Evolutionary conservation across 768 basidiomycete genomes (phyloP).

Genomic region (Pholiota conissans): DNA sequence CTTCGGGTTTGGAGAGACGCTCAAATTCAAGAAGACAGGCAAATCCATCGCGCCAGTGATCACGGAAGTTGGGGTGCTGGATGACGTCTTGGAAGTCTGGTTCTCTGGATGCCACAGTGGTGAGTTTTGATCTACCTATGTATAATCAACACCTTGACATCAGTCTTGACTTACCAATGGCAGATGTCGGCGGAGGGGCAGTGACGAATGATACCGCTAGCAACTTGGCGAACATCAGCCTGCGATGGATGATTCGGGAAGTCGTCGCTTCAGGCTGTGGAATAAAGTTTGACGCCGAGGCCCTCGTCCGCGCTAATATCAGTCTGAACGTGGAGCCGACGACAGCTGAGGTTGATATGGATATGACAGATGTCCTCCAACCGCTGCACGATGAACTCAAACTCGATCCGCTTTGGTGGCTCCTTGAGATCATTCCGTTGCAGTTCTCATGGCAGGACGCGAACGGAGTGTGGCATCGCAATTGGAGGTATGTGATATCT

Average conservation of each 20-base stretch:
- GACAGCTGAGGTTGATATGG: slow-evolving; percentile 20
- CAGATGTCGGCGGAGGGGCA: slow-evolving; percentile 73
- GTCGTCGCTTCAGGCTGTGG: slow-evolving; percentile 57
- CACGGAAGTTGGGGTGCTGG: slow-evolving; percentile 11
- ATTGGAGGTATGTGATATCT: slow-evolving; percentile 49
- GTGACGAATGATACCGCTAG: slow-evolving; percentile 41
- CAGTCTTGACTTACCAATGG: slow-evolving; percentile 2
- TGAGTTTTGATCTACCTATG: slow-evolving; percentile 30
- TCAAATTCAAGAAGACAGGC: slow-evolving; percentile 9
- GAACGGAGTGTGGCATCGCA: slow-evolving; percentile 51
- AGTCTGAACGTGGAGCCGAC: slow-evolving; percentile 12
- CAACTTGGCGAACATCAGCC: slow-evolving; percentile 57
- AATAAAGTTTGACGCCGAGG: slow-evolving; percentile 53
- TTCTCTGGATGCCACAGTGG: slow-evolving; percentile 74
- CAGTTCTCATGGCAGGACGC: slow-evolving; percentile 56
- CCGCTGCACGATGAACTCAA: slow-evolving; percentile 55
- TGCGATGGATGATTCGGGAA: slow-evolving; percentile 82
- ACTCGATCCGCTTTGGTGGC: slow-evolving; percentile 55
- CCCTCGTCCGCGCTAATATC: slow-evolving; percentile 47
- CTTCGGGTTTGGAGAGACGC: slow-evolving; percentile 6
- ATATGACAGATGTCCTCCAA: slow-evolving; percentile 42
- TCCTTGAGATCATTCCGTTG: slow-evolving; percentile 67
- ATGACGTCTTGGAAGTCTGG: slow-evolving; percentile 78
- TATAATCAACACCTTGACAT: neutral
- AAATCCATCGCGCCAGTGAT: slow-evolving; percentile 15